Base-by-base conservation (phyloP, 805 yeast genomes). In the Starmerella asiatica region DNA sequence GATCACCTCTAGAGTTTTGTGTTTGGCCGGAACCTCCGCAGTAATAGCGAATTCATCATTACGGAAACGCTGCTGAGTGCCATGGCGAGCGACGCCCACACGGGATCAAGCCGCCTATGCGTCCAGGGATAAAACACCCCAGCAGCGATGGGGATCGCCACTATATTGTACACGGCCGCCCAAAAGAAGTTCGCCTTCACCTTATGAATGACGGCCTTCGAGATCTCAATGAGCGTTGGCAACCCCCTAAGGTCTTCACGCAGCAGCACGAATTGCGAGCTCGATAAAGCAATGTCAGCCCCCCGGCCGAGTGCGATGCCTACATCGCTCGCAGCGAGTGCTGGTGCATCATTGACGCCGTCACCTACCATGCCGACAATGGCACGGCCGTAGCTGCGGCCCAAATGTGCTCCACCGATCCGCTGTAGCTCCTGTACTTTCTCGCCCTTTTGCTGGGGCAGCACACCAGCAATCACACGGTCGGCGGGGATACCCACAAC, bases 141-240 rank as follows among this genome's bases (percentile, higher is more conserved):
- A 77, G 93, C 88, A 0, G 97, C 95, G 49, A 88, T 70, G 2
- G 97, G 98, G 27, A 88, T 68, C 78, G 91, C 88, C 21, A 81
- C 62, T 15, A 80, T 31, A 53, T 88, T 88, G 61, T 88, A 88
- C 32, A 84, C 63, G 7, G 78, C 70, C 1, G 97, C 95, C 79
- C 95, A 81, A 41, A 80, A 57, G 50, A 88, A 82, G 57, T 91
- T 91, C 59, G 77, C 55, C 55, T 79, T 80, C 47, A 88, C 81
- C 46, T 84, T 71, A 27, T 59, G 58, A 56, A 86, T 79, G 0
- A 94, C 84, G 26, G 67, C 69, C 33, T 66, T 63, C 0, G 93
- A 75, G 11, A 88, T 71, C 42, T 78, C 80, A 23, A 80, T 55
- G 29, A 80, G 59, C 0, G 74, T 69, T 28, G 76, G 62, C 32